Percentiles rank a stretch among this genome's conserved stretches.
Conservation (phyloP, 495 filamentous ascomycete genomes). For the Penicillium cosmopolitanum region DNA sequence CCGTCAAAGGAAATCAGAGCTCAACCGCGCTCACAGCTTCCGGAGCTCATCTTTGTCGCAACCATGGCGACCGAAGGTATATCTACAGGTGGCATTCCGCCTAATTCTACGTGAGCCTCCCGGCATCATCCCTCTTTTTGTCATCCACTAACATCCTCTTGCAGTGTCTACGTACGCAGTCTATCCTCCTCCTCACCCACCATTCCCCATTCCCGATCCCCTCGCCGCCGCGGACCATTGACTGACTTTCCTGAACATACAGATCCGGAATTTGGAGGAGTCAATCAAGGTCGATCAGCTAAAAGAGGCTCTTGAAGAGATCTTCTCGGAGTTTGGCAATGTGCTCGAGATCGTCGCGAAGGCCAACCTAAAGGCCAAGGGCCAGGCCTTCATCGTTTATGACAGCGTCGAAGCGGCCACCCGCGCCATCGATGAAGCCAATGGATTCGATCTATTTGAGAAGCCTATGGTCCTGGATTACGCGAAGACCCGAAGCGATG, state of each 20-base stretch:
- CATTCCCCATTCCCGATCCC: constrained; percentile 16
- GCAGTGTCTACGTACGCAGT: constrained; percentile 57
- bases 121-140: background rate
- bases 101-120: constrained; percentile 53
- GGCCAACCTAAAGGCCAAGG: constrained; percentile 87
- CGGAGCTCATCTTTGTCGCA: constrained; percentile 34
- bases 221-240: constrained; percentile 18
- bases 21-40: constrained; percentile 22
- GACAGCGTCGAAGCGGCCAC: constrained; percentile 75
- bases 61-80: constrained; percentile 45
- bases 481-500: constrained; percentile 86
- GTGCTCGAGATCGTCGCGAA: constrained; percentile 93
- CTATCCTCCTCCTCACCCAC: constrained; percentile 21
- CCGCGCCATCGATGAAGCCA: constrained; percentile 83
- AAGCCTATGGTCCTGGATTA: constrained; percentile 90
- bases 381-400: constrained; percentile 96
- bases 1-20: constrained; percentile 20
- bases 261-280: constrained; percentile 94
- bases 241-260: constrained; percentile 11
- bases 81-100: constrained; percentile 35
- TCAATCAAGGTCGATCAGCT: constrained; percentile 81
- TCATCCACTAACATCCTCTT: constrained; percentile 26
- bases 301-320: constrained; percentile 69
- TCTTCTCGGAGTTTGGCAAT: constrained; percentile 91
- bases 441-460: constrained; percentile 92